Conservation (phyloP, 257 asterid species). For the Solanum pennellii region DNA sequence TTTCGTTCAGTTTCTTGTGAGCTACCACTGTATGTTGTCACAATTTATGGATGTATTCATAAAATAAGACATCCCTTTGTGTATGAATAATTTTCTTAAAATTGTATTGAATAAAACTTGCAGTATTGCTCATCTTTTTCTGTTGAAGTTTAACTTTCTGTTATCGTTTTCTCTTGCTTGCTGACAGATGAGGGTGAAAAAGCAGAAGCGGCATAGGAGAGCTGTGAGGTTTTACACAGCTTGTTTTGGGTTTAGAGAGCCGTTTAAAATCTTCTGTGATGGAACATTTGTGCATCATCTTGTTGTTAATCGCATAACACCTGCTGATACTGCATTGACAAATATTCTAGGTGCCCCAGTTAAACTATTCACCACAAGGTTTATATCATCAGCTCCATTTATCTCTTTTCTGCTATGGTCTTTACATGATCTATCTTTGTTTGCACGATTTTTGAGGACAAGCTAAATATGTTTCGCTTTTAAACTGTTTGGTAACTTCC, state of each 20-base stretch:
- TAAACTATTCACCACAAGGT: constrained; percentile 56
- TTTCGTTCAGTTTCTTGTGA: not conserved
- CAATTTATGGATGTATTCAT: not conserved
- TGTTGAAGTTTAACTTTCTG: not conserved
- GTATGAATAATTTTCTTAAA: not conserved
- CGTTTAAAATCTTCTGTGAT: constrained; percentile 87
- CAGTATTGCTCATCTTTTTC: not conserved
- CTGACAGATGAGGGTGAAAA: constrained; percentile 55
- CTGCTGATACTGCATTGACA: constrained; percentile 78
- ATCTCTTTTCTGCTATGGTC: not conserved
- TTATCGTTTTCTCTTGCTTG: not conserved
- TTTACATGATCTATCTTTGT: not conserved
- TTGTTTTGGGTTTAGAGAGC: constrained; percentile 85
- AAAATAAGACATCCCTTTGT: not conserved
- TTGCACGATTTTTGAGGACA: not conserved
- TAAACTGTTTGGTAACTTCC: not conserved
- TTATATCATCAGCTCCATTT: not conserved
- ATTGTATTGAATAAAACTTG: not conserved
- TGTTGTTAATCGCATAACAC: constrained; percentile 43
- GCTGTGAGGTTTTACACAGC: constrained; percentile 56
- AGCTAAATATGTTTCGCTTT: not conserved
- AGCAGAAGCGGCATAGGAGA: constrained; percentile 75
- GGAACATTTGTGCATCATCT: constrained; percentile 94
- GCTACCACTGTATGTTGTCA: not conserved
- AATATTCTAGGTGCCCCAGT: constrained; percentile 68